Percentiles rank a stretch among this genome's conserved stretches.
Conservation (phyloP, 2,329 filamentous ascomycete genomes). For the Stemphylium lycopersici region DNA sequence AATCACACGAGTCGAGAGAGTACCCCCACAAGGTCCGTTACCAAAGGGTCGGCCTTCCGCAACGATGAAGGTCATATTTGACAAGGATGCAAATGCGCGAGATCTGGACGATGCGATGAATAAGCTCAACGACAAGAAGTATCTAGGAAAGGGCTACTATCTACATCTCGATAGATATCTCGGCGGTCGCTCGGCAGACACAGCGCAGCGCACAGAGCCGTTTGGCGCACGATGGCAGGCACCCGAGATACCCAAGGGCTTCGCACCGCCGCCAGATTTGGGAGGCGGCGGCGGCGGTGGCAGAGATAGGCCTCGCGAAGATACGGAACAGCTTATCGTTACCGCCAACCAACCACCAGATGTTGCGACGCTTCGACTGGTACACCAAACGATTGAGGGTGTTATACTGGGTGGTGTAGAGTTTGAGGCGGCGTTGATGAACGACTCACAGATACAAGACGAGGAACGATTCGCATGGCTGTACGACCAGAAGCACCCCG, state of each 20-base stretch:
- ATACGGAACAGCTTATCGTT: constrained; percentile 38
- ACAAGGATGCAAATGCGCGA: constrained; percentile 34
- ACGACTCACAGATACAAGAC: constrained; percentile 77
- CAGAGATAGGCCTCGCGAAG: constrained; percentile 29
- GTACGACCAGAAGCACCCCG: constrained; percentile 74
- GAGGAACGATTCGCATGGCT: constrained; percentile 95
- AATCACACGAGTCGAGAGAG: constrained; percentile 38
- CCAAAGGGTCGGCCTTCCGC: constrained; percentile 30
- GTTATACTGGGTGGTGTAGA: constrained; percentile 81
- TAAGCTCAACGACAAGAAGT: constrained; percentile 43
- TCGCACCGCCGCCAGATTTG: constrained; percentile 37
- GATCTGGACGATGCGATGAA: constrained; percentile 42
- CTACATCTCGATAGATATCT: constrained; percentile 44
- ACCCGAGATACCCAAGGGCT: constrained; percentile 37
- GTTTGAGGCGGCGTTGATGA: constrained; percentile 93
- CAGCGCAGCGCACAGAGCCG: constrained; percentile 31
- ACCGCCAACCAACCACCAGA: constrained; percentile 74
- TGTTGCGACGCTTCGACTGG: constrained; percentile 77
- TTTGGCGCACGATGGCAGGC: constrained; percentile 42
- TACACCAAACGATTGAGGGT: constrained; percentile 85
- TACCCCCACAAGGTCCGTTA: constrained; percentile 28
- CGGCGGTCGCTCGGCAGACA: constrained; percentile 30
- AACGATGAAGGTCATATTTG: constrained; percentile 43
- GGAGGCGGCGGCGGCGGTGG: constrained; percentile 24
- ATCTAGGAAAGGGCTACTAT: constrained; percentile 42